Evolutionary conservation across 163 green algal species (phyloP).

Genomic region (Scenedesmus sp.): DNA sequence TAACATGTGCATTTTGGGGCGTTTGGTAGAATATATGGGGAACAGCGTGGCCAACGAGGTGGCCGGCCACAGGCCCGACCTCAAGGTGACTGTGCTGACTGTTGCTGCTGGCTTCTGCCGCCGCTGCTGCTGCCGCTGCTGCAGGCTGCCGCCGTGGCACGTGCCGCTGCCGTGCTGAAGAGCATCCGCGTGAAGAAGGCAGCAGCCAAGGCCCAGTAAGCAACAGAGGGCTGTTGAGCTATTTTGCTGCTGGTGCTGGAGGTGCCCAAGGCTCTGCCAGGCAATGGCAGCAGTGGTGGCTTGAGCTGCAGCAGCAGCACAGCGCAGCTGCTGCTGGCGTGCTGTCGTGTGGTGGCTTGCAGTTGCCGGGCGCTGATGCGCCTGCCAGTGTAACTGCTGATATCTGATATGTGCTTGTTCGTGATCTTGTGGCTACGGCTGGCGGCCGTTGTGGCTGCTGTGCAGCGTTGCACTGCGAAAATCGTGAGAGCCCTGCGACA

Average conservation of each 20-base stretch:
- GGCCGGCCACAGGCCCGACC: slow-evolving; percentile 1
- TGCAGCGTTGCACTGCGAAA: too few species aligned
- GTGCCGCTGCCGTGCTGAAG: slow-evolving; percentile 64
- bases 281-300: not conserved
- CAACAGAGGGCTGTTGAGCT: too few species aligned
- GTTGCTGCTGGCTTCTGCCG: not conserved
- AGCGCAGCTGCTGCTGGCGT: not conserved
- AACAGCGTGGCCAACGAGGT: too few species aligned
- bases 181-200: slow-evolving; percentile 70
- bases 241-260: not conserved
- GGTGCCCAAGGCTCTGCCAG: not conserved
- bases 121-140: not conserved
- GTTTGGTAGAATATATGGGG: too few species aligned
- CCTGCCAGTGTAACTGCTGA: not conserved
- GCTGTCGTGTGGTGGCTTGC: not conserved
- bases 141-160: slow-evolving; percentile 57
- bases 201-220: slow-evolving; percentile 49
- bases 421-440: too few species aligned
- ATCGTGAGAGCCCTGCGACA: too few species aligned
- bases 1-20: not conserved
- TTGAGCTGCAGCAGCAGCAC: not conserved
- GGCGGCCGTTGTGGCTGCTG: too few species aligned
- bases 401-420: not conserved
- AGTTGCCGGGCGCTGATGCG: not conserved
- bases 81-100: not conserved